Evolutionary conservation across 2,329 filamentous ascomycete species (phyloP).

Genomic region (Myriosclerotinia duriaeana): DNA sequence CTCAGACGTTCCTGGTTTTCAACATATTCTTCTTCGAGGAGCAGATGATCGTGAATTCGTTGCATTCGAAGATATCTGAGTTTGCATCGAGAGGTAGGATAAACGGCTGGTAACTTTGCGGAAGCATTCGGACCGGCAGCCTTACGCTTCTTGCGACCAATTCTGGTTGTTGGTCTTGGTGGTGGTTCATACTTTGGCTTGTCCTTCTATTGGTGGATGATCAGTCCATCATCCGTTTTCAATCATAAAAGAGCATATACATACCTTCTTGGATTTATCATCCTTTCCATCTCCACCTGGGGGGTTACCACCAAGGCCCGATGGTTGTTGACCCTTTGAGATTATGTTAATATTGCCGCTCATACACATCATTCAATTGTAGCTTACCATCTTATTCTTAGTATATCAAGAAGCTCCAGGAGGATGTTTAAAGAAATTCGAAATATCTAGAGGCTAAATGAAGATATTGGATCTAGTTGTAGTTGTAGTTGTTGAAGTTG

Average conservation of each 20-base stretch:
- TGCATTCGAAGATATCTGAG: constrained; percentile 96
- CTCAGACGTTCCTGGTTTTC: constrained; percentile 97
- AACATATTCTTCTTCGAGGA: constrained; percentile 97
- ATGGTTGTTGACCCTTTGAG: constrained; percentile 47
- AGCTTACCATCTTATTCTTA: constrained; percentile 38
- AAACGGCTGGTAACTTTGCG: constrained; percentile 90
- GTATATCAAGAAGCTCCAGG: constrained; percentile 21
- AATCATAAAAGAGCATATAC: neutral
- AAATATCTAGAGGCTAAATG: constrained; percentile 4
- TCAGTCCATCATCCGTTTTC: constrained; percentile 28
- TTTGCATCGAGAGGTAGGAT: constrained; percentile 96
- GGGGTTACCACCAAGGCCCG: constrained; percentile 46
- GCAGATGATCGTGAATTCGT: constrained; percentile 92
- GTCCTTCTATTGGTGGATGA: constrained; percentile 70
- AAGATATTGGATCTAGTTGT: constrained; percentile 29
- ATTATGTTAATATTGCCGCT: constrained; percentile 30
- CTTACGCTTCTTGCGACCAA: constrained; percentile 99
- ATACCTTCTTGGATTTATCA: constrained; percentile 91
- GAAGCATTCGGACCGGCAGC: constrained; percentile 87
- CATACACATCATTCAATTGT: constrained; percentile 19
- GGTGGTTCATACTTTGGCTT: constrained; percentile 99
- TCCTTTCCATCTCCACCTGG: constrained; percentile 73
- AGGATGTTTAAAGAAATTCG: neutral
- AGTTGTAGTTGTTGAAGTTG: constrained; percentile 30
- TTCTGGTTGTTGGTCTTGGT: constrained; percentile 91